Evolutionary conservation across 192 early-diverging fungal genomes (phyloP).

Genomic region (Chytriomyces confervae): DNA sequence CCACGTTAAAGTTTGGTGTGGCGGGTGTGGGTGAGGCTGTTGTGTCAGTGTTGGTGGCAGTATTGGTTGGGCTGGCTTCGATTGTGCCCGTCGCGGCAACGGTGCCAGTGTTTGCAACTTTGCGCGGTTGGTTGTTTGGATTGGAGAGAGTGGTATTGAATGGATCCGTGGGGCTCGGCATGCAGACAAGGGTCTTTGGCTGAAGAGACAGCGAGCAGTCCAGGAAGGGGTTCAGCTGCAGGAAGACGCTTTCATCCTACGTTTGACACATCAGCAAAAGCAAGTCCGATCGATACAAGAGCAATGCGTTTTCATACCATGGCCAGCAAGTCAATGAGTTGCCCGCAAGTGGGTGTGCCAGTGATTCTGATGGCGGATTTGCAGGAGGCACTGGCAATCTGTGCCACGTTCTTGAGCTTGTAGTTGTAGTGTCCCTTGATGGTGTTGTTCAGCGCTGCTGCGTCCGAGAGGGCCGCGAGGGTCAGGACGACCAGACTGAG

Average conservation of each 20-base stretch:
- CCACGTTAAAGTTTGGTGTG: neutral
- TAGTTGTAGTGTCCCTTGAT: slow-evolving; percentile 11
- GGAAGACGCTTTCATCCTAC: neutral
- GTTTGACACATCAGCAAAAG: no score
- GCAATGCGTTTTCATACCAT: neutral
- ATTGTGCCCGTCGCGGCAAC: neutral
- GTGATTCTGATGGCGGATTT: neutral
- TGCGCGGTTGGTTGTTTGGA: neutral
- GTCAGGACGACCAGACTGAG: no score
- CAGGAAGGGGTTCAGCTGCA: neutral
- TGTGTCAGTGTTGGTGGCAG: neutral
- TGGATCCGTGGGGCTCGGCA: neutral
- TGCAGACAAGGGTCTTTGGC: neutral
- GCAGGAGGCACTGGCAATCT: slow-evolving; percentile 4
- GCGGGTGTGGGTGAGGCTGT: neutral
- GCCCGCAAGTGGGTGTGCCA: slow-evolving; percentile 19
- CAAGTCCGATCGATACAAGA: no score
- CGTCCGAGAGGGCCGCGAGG: no score
- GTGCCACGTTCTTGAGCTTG: neutral
- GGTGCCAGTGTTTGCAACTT: neutral
- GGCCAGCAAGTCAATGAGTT: neutral
- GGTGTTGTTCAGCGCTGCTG: no score
- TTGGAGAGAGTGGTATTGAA: neutral
- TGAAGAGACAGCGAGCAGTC: neutral
- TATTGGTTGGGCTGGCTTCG: neutral